These are phyloP conservation scores for Eucalyptus brandiana DNA, from an alignment of 345 rosid genomes.

Conservation along the genomic window DNA sequence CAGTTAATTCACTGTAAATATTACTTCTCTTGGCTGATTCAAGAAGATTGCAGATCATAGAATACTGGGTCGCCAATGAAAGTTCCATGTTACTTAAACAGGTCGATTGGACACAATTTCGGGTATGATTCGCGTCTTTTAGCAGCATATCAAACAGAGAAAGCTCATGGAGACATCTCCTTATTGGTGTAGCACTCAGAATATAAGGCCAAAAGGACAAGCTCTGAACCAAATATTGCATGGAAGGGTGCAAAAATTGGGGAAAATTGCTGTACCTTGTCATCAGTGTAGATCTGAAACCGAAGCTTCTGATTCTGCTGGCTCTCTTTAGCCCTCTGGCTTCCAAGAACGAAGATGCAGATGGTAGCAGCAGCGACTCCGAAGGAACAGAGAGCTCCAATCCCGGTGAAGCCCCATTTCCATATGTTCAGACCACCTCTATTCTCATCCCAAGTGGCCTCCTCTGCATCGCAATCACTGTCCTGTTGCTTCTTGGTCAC, in stretches of 20 bases:
- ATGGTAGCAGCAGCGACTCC: conserved; percentile 94
- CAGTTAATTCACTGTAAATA: neutral
- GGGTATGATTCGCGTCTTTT: neutral
- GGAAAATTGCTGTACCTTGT: neutral
- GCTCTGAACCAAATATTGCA: neutral
- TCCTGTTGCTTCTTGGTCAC: neutral
- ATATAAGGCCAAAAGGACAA: neutral
- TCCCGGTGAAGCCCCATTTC: conserved; percentile 76
- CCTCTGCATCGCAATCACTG: neutral
- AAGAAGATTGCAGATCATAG: neutral
- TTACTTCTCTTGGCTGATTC: neutral
- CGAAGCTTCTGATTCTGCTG: conserved; percentile 24
- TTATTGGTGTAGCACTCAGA: neutral
- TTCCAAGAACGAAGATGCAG: conserved; percentile 51
- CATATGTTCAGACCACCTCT: conserved; percentile 37
- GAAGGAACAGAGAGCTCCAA: conserved; percentile 86
- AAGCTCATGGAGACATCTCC: neutral
- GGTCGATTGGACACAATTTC: neutral
- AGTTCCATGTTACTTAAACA: neutral
- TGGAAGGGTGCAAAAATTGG: neutral
- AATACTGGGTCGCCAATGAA: neutral
- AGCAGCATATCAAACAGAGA: neutral
- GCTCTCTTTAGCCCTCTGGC: conserved; percentile 33
- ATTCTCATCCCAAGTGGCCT: conserved; percentile 24
- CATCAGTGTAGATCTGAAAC: neutral